Evolutionary conservation across 2,329 filamentous ascomycete species (phyloP).

Genomic region (Ophiostoma sp.): DNA sequence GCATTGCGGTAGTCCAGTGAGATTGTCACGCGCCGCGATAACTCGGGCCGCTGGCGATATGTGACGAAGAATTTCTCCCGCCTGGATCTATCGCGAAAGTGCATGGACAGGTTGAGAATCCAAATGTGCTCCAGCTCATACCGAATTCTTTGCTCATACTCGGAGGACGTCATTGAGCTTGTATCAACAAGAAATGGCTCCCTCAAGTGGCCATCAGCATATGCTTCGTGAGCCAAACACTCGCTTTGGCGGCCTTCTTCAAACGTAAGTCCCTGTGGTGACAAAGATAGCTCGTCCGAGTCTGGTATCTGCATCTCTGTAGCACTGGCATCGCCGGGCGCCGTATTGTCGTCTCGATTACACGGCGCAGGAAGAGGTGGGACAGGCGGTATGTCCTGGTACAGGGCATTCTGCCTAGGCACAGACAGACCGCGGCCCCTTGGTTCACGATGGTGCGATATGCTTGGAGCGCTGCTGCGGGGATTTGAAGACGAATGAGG

Average conservation of each 20-base stretch:
- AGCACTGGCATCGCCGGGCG: not conserved
- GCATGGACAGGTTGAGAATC: conserved; percentile 98
- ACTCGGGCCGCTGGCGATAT: conserved; percentile 71
- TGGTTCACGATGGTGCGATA: conserved; percentile 27
- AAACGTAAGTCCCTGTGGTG: not conserved
- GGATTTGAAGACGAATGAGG: conserved; percentile 38
- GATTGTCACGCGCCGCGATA: conserved; percentile 84
- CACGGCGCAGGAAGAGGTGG: not conserved
- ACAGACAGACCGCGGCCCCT: conserved; percentile 12
- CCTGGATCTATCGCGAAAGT: conserved; percentile 87
- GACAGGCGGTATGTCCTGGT: conserved; percentile 22
- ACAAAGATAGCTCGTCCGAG: not conserved
- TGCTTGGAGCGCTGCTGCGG: conserved; percentile 46
- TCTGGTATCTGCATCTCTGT: not conserved
- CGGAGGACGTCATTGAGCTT: conserved; percentile 46
- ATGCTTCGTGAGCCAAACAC: not conserved
- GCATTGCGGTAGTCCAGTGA: conserved; percentile 88
- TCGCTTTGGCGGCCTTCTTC: conserved; percentile 4
- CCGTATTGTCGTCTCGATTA: not conserved
- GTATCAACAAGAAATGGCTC: conserved; percentile 35
- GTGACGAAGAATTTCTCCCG: conserved; percentile 98
- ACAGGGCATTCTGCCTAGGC: conserved; percentile 17
- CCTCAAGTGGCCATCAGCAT: conserved; percentile 14
- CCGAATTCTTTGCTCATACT: conserved; percentile 61
- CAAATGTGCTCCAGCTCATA: conserved; percentile 81